Evolutionary conservation across 2,329 filamentous ascomycete species (phyloP).

Genomic region (Knufia fluminis): DNA sequence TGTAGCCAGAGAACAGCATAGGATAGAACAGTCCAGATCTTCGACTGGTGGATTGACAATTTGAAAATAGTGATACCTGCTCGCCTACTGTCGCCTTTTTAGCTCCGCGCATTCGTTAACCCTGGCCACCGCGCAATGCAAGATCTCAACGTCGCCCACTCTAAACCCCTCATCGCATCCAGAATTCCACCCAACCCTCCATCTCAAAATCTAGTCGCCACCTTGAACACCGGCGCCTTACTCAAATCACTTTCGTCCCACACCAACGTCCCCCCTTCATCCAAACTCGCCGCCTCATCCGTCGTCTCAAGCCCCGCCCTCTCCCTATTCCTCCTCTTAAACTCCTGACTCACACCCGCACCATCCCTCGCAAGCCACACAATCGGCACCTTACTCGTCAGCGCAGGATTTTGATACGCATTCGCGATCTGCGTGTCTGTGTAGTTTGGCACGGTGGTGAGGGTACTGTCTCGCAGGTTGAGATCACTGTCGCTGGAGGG

Average conservation of each 20-base stretch:
- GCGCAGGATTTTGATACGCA: slow-evolving; percentile 65
- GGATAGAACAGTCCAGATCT: no score
- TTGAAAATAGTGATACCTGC: no score
- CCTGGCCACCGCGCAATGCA: no score
- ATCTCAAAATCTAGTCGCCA: slow-evolving; percentile 16
- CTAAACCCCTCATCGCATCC: no score
- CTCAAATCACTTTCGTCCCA: slow-evolving; percentile 46
- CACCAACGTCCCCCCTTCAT: slow-evolving; percentile 56
- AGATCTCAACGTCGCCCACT: no score
- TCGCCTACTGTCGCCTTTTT: no score
- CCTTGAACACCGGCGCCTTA: slow-evolving; percentile 22
- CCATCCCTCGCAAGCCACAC: slow-evolving; percentile 75
- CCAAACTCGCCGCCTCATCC: slow-evolving; percentile 62
- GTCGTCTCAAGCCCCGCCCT: slow-evolving; percentile 63
- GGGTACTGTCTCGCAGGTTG: slow-evolving; percentile 31
- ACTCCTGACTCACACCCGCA: slow-evolving; percentile 64
- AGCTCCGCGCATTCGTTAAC: no score
- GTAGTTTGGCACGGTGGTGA: slow-evolving; percentile 62
- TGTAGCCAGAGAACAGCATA: no score
- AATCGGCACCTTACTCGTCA: slow-evolving; percentile 53
- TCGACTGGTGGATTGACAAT: no score
- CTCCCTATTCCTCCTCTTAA: slow-evolving; percentile 68
- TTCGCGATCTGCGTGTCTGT: slow-evolving; percentile 51
- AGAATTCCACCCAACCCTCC: no score
- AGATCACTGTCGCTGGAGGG: slow-evolving; percentile 34